Evolutionary conservation across 2,329 filamentous ascomycete species (phyloP).

Genomic region (Talaromyces amestolkiae): DNA sequence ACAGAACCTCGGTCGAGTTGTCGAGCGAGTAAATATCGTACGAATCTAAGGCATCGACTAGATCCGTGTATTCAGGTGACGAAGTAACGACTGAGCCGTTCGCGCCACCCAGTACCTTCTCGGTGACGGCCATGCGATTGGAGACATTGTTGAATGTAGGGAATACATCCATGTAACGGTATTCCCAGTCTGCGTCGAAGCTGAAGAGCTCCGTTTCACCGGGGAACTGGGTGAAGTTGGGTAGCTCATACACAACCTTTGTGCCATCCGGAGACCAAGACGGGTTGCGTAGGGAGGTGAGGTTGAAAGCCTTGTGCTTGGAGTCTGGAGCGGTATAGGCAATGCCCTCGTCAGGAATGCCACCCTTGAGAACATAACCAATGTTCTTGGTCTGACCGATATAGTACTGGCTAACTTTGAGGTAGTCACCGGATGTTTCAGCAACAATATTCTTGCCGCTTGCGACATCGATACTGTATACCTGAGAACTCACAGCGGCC

Average conservation of each 20-base stretch:
- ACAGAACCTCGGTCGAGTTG: slow-evolving; percentile 22
- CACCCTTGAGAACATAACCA: not conserved
- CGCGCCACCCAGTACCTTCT: not conserved
- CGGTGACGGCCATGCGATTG: not conserved
- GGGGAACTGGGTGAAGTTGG: not conserved
- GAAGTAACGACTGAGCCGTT: not conserved
- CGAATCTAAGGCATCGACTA: not conserved
- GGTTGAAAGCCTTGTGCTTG: not conserved
- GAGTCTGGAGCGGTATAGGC: not conserved
- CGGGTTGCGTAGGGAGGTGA: not conserved
- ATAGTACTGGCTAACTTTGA: not conserved
- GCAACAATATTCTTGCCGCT: not conserved
- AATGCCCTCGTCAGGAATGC: not conserved
- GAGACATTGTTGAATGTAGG: not conserved
- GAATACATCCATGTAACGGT: not conserved
- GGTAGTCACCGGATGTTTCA: not conserved
- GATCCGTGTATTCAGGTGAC: not conserved
- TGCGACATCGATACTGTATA: not conserved
- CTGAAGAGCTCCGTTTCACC: not conserved
- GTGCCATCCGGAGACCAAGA: not conserved
- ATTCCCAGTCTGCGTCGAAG: not conserved
- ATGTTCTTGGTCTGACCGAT: not conserved
- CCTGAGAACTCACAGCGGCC: not conserved
- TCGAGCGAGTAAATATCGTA: slow-evolving; percentile 37
- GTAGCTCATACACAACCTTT: not conserved